phyloP scores from a whole-genome alignment of 73 alveolate genomes.

The Tetrahymena borealis region DNA sequence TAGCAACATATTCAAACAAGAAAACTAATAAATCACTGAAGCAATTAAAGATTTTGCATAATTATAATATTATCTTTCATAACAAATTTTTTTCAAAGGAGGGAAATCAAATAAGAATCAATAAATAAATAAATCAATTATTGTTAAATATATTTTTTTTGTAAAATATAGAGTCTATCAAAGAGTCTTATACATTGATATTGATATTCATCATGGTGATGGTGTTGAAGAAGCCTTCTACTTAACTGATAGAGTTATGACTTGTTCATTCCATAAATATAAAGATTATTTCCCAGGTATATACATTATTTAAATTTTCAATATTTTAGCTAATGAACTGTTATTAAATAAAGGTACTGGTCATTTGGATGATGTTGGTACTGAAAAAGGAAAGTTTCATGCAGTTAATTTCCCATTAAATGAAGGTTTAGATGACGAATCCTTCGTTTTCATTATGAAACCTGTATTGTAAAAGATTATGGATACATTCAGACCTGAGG shows the following conservation, averaged over 20 bases:
- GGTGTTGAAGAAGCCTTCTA: slow-evolving; percentile 99
- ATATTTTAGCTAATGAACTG: background rate
- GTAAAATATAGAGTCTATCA: slow-evolving; percentile 61
- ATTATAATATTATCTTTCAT: no score
- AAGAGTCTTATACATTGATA: slow-evolving; percentile 93
- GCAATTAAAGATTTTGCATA: no score
- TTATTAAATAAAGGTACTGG: slow-evolving; percentile 63
- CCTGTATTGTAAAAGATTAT: slow-evolving; percentile 82
- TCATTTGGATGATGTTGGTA: slow-evolving; percentile 89
- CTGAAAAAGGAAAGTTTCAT: slow-evolving; percentile 89
- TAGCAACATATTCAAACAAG: no score
- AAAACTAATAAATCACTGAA: background rate
- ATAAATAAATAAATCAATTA: background rate
- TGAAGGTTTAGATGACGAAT: slow-evolving; percentile 96
- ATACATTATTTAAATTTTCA: background rate
- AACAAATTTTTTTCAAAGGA: no score
- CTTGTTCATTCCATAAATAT: slow-evolving; percentile 94
- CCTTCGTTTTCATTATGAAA: slow-evolving; percentile 69
- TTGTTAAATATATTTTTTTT: background rate
- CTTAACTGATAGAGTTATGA: slow-evolving; percentile 93
- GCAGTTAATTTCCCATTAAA: slow-evolving; percentile 93
- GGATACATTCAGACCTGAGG: slow-evolving; percentile 65
- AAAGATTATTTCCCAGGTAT: slow-evolving; percentile 97
- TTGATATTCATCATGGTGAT: slow-evolving; percentile 99
- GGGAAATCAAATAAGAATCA: no score